Conservation (phyloP, 2,329 filamentous ascomycete species). For the Polychaeton citri region DNA sequence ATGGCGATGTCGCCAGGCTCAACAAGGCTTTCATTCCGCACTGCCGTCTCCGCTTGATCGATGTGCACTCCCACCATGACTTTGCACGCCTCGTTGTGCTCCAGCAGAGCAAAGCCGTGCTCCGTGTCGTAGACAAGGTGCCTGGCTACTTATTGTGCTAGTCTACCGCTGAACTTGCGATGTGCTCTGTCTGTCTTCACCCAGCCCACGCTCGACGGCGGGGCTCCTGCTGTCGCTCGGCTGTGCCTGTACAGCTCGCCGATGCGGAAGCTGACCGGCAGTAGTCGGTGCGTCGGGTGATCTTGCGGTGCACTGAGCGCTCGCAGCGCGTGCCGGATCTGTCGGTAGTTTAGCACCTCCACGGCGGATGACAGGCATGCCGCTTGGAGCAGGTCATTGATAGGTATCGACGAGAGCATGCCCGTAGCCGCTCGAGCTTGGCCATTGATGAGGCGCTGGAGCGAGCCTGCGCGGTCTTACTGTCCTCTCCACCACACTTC, state of each 20-base stretch:
- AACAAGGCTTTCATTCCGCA: neutral
- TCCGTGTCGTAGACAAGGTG: constrained; percentile 1
- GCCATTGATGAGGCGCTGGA: neutral
- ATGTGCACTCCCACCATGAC: neutral
- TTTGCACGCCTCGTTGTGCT: constrained; percentile 1
- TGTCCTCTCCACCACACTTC: neutral
- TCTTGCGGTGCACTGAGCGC: neutral
- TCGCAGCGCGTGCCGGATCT: neutral
- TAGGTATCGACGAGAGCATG: neutral
- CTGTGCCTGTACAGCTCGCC: neutral
- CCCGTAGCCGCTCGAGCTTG: neutral
- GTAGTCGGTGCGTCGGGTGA: neutral
- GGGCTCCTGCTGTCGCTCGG: constrained; percentile 1
- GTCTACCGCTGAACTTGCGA: constrained; percentile 1
- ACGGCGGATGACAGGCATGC: neutral
- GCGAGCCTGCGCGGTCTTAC: neutral
- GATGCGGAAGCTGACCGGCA: neutral
- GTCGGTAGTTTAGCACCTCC: neutral
- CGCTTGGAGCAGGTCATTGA: neutral
- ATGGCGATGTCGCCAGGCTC: neutral
- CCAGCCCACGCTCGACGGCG: constrained; percentile 1
- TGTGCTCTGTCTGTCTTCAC: constrained; percentile 1
- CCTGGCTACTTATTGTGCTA: constrained; percentile 1
- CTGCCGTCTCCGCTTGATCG: neutral
- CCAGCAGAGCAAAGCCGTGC: constrained; percentile 1